Base-by-base conservation (phyloP, 371 early-diverging fungal genomes). In the Phascolomyces articulosus region DNA sequence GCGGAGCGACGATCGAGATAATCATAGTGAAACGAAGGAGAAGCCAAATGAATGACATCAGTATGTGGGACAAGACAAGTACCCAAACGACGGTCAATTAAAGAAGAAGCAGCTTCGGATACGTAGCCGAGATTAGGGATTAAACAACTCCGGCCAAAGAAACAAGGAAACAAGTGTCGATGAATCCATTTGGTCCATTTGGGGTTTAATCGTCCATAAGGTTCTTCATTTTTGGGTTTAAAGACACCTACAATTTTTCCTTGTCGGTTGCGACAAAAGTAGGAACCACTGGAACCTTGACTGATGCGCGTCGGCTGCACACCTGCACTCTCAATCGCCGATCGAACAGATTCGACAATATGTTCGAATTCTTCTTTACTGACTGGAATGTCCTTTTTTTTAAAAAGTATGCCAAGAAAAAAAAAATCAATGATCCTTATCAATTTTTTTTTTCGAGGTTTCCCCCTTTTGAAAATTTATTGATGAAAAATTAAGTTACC, bases 101-200 rank as follows among this genome's bases (percentile, higher is more conserved):
- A 81, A 6, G 90, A 90, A 1, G 97, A 93, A 1, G 89, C 92
- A 13, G 96, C 91, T 72, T 96, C 97, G 2, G 93, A 92, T 1
- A 95, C 70, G 68, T 95, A 96, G 9, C 96, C 96, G 18, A 92
- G 72, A 65, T 95, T 95, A 4, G 95, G 95, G 34, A 95, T 93
- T 62, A 95, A 66, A 66, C 95, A 93, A 34, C 88, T 87, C 23
- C 97, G 85, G 0, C 96, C 96, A 85, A 95, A 96, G 68, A 89
- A 93, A 70, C 95, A 96, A 3, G 94, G 94, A 58, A 93, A 91
- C 27, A 93, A 64, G 73, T 92, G 93, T 20, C 90, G 82, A 68
- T 95, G 96, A n/a, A 94, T 74, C 95, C 94, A 95, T 71, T 96
- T 95, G 3, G 91, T 88, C 96, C 95, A 96, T 75, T 96, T 96